phyloP scores from a whole-genome alignment of 129 eudicot species.

The Apium graveolens region DNA sequence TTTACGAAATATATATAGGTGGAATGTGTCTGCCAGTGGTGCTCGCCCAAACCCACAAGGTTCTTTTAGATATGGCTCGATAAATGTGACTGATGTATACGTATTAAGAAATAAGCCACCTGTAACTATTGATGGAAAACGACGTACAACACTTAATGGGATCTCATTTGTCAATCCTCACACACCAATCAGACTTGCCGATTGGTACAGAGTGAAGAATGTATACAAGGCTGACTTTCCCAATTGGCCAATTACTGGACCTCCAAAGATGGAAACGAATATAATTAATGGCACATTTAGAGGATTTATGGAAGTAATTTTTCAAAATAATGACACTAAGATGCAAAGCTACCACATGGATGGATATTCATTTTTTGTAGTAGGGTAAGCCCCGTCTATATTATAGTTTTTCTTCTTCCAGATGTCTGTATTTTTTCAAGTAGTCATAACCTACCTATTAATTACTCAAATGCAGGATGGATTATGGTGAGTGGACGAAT shows the following conservation, averaged over 20 bases:
- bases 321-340: constrained; percentile 65
- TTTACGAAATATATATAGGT: constrained; percentile 25
- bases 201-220: constrained; percentile 39
- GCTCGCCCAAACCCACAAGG: constrained; percentile 85
- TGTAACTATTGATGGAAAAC: constrained; percentile 39
- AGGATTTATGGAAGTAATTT: constrained; percentile 56
- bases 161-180: constrained; percentile 53
- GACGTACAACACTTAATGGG: constrained; percentile 48
- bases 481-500: constrained; percentile 60
- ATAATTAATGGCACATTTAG: constrained; percentile 60
- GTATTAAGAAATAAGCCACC: constrained; percentile 43
- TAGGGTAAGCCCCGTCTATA: constrained; percentile 35
- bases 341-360: constrained; percentile 58
- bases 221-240: constrained; percentile 57
- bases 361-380: constrained; percentile 64
- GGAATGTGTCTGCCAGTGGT: constrained; percentile 73
- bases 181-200: constrained; percentile 67
- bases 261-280: constrained; percentile 41
- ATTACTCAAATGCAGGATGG: constrained; percentile 45
- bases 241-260: constrained; percentile 43
- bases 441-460: not conserved
- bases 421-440: not conserved
- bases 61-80: constrained; percentile 55
- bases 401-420: not conserved
- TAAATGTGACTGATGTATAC: constrained; percentile 53